Percentiles rank a stretch among this genome's conserved stretches.
Evolutionary conservation across 2,329 filamentous ascomycete genomes (phyloP).

Genomic region (Xylariaceae sp.): DNA sequence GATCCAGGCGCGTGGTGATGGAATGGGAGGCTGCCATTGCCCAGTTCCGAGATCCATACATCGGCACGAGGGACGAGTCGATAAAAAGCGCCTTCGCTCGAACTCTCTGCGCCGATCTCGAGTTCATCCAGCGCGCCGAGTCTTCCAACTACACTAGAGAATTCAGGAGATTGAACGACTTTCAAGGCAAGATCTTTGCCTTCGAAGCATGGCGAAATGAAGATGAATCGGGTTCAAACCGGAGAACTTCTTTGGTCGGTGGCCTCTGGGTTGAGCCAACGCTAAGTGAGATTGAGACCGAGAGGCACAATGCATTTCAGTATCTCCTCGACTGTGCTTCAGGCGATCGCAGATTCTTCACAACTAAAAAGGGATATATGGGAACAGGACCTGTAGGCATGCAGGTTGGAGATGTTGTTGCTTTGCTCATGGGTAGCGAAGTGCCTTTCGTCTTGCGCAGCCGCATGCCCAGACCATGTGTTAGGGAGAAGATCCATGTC

Average conservation of each 20-base stretch:
- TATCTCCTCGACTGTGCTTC: constrained; percentile 18
- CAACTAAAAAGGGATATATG: constrained; percentile 12
- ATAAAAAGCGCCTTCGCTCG: constrained; percentile 14
- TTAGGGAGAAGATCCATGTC: constrained; percentile 4
- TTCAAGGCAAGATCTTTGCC: background rate
- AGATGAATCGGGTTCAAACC: constrained; percentile 5
- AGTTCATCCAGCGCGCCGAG: constrained; percentile 8
- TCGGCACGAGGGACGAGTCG: background rate
- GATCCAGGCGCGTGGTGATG: constrained; percentile 7
- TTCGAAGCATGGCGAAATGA: constrained; percentile 9
- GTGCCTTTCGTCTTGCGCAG: constrained; percentile 18
- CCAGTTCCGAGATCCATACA: background rate
- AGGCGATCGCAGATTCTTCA: constrained; percentile 17
- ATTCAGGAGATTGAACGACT: constrained; percentile 4
- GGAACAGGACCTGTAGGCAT: constrained; percentile 14
- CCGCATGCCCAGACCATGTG: constrained; percentile 3
- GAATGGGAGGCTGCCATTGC: constrained; percentile 8
- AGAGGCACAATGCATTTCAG: constrained; percentile 17
- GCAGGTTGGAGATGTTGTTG: constrained; percentile 11
- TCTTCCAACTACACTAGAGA: constrained; percentile 8
- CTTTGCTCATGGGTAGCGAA: constrained; percentile 14
- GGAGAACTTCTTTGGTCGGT: constrained; percentile 15
- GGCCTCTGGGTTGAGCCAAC: constrained; percentile 14
- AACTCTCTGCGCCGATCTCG: constrained; percentile 15
- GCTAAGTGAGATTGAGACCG: constrained; percentile 4